A percentile compares a stretch with the other conserved stretches of the same genome.
Conservation (phyloP, 177 flowering plant species). For the Tripterygium wilfordii region DNA sequence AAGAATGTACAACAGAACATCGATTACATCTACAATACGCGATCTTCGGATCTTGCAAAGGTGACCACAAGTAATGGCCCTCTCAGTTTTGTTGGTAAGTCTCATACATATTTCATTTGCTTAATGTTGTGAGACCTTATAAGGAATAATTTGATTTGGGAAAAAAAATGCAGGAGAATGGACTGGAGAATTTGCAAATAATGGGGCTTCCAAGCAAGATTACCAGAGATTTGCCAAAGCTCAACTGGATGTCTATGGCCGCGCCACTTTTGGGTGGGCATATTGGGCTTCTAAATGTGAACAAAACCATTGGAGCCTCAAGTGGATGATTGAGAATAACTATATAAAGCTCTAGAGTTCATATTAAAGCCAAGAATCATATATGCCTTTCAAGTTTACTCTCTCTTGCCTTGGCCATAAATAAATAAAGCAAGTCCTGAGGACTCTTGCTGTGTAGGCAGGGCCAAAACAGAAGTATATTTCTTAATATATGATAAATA, state of each 20-base stretch:
- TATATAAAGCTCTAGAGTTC: constrained; percentile 15
- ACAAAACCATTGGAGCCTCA: constrained; percentile 17
- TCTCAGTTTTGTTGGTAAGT: constrained; percentile 22
- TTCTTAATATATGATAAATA: too few species aligned
- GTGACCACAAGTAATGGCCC: constrained; percentile 20
- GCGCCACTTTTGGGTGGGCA: constrained; percentile 25
- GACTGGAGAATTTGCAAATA: constrained; percentile 9
- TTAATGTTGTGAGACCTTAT: too few species aligned
- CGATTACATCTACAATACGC: constrained; percentile 14
- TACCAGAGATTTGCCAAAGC: constrained; percentile 23
- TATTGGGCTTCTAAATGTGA: constrained; percentile 23
- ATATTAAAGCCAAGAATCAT: too few species aligned
- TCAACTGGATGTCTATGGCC: constrained; percentile 18
- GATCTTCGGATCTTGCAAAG: constrained; percentile 11
- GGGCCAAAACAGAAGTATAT: too few species aligned
- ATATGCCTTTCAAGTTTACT: too few species aligned
- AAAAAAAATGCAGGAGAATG: constrained; percentile 21
- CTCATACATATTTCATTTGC: too few species aligned
- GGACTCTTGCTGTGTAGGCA: too few species aligned
- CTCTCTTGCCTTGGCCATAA: too few species aligned
- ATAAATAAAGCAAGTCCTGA: too few species aligned
- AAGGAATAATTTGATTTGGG: not conserved
- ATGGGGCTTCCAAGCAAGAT: constrained; percentile 16
- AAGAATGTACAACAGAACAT: constrained; percentile 20
- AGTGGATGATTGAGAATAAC: constrained; percentile 24